Evolutionary conservation across 768 basidiomycete genomes (phyloP), one percentile per base, ranked within the genome.

Genomic region (Amanita phalloides): DNA sequence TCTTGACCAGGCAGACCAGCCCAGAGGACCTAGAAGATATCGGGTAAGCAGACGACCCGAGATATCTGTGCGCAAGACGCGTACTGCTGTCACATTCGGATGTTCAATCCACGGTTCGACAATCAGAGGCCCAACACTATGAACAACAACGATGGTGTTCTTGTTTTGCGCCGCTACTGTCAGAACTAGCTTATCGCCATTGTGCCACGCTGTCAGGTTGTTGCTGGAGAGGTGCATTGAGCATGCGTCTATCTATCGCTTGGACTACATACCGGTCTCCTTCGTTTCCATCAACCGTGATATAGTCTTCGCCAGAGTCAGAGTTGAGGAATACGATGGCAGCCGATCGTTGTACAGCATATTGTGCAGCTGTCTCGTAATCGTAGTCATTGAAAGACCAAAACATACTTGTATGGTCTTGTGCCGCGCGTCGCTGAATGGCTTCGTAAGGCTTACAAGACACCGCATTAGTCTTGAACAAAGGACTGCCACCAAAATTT

Each of bases 271-370:
- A 78, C 76, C 83, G 68, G 61, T 91, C 89, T 28, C 87, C 87
- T 54, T 74, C 72, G 59, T 89, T 91, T 4, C 84, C 86, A 56
- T 87, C 86, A 10, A 89, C 84, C 14, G 79, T 82, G 57, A 90
- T 83, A 60, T 88, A 89, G 13, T 69, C 78, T 67, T 94, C 92
- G 21, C 92, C 92, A 5, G 88, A 90, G 62, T 93, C 85, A 2
- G 86, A 74, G 55, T 82, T 81, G 56, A 91, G 73, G 64, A 92
- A 91, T 8, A 94, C 90, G 37, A 94, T 71, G 1, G 84, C 84
- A 6, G 82, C 82, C 17, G 81, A 79, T 54, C 76, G 74, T 37
- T 61, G 67, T 1, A 67, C 65, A 0, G 73, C 81, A 41, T 72
- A 65, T 43, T 70, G 73, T 4, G 68, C 74, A 6, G 81, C 82